Evolutionary conservation across 108 stramenopile genomes (phyloP), one percentile per base, ranked within the genome.

Genomic region (Aurantiochytrium sp.): DNA sequence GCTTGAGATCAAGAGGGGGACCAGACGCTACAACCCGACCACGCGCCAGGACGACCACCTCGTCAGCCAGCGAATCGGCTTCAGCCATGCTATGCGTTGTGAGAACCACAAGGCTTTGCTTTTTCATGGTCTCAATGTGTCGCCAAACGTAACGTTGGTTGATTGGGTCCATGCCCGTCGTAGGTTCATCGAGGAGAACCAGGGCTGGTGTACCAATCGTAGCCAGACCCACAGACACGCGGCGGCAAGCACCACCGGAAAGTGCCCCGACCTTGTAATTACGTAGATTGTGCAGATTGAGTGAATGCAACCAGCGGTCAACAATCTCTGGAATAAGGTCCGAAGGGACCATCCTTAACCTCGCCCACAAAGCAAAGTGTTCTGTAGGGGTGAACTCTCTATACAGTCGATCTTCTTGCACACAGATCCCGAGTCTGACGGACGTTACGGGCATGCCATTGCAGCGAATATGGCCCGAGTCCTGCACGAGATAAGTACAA

Each of bases 51-150:
- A 95, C 94, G 58, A 92, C 94, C 60, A 95, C 92, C 55, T 93
- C 87, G 29, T 87, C 87, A 69, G 93, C 92, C 35, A 95, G 91
- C 35, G 95, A 93, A 42, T 95, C 94, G 23, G 92, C 88, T 72
- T 90, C 94, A 83, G 94, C 95, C 91, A 93, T 94, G 60, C 92
- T 92, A 60, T 95, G 95, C 14, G 95, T 94, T 25, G 93, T 94
- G 49, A 95, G 92, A 51, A 95, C 90, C 45, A 95, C 90, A 60
- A 90, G 76, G 51, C 90, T 60, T 8, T 53, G 88, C 49, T 60
- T 23, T 28, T 83, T 83, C 43, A 83, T 35, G 60, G 45, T 83
- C 12, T 83, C 76, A 25, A 83, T 83, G 51, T 83, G 76, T 6
- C 51, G 45, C 95, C 95, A 95, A 55, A 95, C 73, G 44, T 91